phyloP scores from a whole-genome alignment of 2,329 filamentous ascomycete genomes.

The Zymoseptoria tritici region DNA sequence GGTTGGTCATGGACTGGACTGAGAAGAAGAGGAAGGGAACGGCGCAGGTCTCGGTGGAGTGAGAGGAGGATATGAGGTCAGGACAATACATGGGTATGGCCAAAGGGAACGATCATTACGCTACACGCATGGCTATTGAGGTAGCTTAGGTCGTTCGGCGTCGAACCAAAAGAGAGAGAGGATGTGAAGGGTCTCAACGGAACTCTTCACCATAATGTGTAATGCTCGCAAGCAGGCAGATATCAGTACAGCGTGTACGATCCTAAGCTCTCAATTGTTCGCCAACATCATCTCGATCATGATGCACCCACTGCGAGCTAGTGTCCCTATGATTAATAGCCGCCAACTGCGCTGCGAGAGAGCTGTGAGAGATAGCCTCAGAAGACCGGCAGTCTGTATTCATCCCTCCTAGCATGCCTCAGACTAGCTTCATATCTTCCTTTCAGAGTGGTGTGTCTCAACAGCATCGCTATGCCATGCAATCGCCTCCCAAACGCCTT shows the following conservation, averaged over 20 bases:
- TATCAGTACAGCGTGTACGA: neutral
- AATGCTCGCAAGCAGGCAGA: neutral
- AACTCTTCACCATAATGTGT: neutral
- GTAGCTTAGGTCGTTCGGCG: neutral
- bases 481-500: constrained; percentile 2
- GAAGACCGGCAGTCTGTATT: too few species aligned
- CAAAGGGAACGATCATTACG: neutral
- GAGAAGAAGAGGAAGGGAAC: constrained; percentile 21
- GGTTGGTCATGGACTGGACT: constrained; percentile 57
- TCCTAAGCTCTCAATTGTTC: too few species aligned
- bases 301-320: too few species aligned
- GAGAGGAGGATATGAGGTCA: neutral
- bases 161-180: too few species aligned
- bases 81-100: neutral
- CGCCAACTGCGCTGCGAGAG: too few species aligned
- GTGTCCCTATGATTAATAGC: too few species aligned
- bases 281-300: too few species aligned
- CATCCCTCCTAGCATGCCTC: too few species aligned
- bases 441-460: neutral
- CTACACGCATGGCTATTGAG: neutral
- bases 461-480: neutral
- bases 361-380: too few species aligned
- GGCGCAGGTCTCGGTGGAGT: neutral
- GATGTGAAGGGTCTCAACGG: too few species aligned
- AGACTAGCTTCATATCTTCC: too few species aligned